Evolutionary conservation across 192 early-diverging fungal genomes (phyloP).

Genomic region (Gryganskiella cystojenkinii): DNA sequence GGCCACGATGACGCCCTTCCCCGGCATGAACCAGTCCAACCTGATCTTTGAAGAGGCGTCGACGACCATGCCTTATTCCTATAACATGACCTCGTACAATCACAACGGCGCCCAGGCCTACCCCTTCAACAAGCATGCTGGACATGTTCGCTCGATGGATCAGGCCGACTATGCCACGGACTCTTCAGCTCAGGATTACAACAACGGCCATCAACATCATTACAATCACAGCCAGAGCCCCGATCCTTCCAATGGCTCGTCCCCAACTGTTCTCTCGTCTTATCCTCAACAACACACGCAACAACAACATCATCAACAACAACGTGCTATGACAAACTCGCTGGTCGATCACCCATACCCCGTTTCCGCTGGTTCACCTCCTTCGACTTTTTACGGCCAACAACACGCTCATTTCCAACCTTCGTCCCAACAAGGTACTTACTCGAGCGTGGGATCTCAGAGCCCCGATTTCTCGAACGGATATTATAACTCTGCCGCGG

Average conservation of each 20-base stretch:
- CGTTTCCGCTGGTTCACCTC: constrained; percentile 26
- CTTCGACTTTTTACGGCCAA: constrained; percentile 30
- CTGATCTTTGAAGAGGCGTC: constrained; percentile 34
- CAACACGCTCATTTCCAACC: constrained; percentile 23
- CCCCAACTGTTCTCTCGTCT: constrained; percentile 32
- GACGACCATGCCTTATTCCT: constrained; percentile 44
- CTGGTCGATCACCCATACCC: constrained; percentile 23
- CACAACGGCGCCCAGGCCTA: constrained; percentile 20
- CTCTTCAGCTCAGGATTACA: background rate
- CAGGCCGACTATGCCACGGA: constrained; percentile 26
- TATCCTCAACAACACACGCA: constrained; percentile 22
- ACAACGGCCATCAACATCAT: background rate
- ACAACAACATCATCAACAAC: constrained; percentile 8
- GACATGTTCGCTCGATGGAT: constrained; percentile 45
- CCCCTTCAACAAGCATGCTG: constrained; percentile 52
- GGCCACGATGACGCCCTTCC: constrained; percentile 46
- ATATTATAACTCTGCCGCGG: constrained; percentile 20
- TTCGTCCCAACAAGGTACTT: constrained; percentile 16
- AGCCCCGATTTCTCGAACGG: constrained; percentile 40
- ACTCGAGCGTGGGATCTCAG: constrained; percentile 35
- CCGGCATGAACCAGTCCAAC: constrained; percentile 38
- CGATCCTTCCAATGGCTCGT: constrained; percentile 21
- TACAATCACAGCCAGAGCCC: constrained; percentile 28
- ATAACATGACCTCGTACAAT: constrained; percentile 35
- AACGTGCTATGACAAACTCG: constrained; percentile 30